phyloP scores from a whole-genome alignment of 345 rosid species.

The Eucalyptus leucophloia region DNA sequence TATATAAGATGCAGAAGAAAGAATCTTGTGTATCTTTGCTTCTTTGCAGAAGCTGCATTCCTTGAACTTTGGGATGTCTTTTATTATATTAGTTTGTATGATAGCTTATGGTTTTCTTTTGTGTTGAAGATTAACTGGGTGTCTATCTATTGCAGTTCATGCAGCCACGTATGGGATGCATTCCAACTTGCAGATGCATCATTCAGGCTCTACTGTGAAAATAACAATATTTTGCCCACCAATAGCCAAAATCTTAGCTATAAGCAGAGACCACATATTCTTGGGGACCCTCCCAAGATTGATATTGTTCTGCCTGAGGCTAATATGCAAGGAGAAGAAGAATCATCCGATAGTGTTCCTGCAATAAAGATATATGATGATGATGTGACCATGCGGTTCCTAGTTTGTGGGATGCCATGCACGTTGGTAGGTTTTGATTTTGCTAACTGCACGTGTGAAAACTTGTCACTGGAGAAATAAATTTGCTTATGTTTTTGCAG shows the following conservation, averaged over 20 bases:
- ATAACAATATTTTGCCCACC: constrained; percentile 21
- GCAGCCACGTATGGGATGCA: constrained; percentile 87
- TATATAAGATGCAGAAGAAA: background rate
- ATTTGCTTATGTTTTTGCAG: constrained; percentile 25
- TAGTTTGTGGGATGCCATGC: constrained; percentile 71
- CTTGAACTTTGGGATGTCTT: background rate
- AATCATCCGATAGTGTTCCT: constrained; percentile 63
- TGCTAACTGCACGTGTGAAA: background rate
- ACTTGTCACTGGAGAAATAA: background rate
- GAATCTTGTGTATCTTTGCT: background rate
- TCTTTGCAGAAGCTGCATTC: background rate
- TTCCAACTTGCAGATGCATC: constrained; percentile 90
- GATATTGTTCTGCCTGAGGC: constrained; percentile 51
- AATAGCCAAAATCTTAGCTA: constrained; percentile 25
- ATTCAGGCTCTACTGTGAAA: constrained; percentile 58
- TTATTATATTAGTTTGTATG: background rate
- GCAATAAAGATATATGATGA: constrained; percentile 90
- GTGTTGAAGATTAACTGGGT: background rate
- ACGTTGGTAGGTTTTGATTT: constrained; percentile 36
- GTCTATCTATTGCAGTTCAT: constrained; percentile 50
- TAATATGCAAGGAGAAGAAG: constrained; percentile 62
- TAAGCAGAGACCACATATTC: constrained; percentile 56
- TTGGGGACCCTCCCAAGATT: constrained; percentile 91
- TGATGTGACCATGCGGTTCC: constrained; percentile 78
- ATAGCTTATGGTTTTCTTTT: background rate